Percentiles rank a stretch among this genome's conserved stretches.
Conservation (phyloP, 345 rosid genomes). For the Rhizophora apiculata region DNA sequence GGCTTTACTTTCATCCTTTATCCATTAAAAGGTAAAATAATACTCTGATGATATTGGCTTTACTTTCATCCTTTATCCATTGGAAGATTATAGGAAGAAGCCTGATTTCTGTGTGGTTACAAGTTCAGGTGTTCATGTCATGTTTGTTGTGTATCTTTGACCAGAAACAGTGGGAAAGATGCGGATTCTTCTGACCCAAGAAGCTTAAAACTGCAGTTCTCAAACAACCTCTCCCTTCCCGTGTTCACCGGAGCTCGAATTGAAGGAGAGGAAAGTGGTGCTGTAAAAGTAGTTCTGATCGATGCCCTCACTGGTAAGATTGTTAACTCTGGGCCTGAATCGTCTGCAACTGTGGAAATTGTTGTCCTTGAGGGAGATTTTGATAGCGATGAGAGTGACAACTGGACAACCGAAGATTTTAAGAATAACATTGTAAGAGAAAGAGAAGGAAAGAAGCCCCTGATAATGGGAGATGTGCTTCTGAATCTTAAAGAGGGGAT, state of each 20-base stretch:
- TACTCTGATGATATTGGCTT: background rate
- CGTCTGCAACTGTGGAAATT: constrained; percentile 77
- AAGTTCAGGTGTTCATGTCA: background rate
- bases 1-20: no score
- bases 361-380: constrained; percentile 95
- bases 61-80: no score
- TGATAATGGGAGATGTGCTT: constrained; percentile 74
- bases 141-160: constrained; percentile 22
- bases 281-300: constrained; percentile 62
- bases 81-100: no score
- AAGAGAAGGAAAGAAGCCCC: constrained; percentile 93
- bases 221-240: constrained; percentile 70
- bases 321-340: constrained; percentile 57
- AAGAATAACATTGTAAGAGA: constrained; percentile 90
- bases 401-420: constrained; percentile 77
- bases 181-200: constrained; percentile 46
- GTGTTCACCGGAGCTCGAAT: constrained; percentile 92
- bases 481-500: constrained; percentile 67
- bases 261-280: constrained; percentile 68
- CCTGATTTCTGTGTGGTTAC: no score
- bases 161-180: constrained; percentile 72
- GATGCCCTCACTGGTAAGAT: constrained; percentile 62
- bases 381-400: constrained; percentile 59
- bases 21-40: constrained; percentile 47
- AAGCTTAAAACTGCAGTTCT: constrained; percentile 67